Base-by-base conservation (phyloP, 2,329 filamentous ascomycete species). In the Claviceps fusiformis region DNA sequence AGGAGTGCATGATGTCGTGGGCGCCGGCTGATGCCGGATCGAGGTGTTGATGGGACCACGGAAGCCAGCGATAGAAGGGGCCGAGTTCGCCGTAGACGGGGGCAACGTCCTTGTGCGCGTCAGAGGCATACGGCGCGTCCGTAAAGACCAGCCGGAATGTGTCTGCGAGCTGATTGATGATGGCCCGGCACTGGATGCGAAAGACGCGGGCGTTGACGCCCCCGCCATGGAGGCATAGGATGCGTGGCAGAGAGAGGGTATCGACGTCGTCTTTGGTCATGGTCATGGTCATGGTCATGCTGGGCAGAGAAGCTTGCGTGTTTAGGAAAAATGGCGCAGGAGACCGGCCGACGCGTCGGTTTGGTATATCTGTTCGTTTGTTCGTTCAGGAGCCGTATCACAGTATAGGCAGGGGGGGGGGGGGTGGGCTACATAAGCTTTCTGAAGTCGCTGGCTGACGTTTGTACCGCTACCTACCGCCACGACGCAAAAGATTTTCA, bases 181-280 rank as follows among this genome's bases (percentile, higher is more conserved):
- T 61, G 59, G 72, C 72, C 58, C 87, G 85, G 61, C 82, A 81
- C 70, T 91, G 87, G 11, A 77, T 67, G 58, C 76, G 72, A 72
- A 90, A 90, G 66, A 89, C 80, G 45, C 75, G 65, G n/a, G 77
- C 82, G 63, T 86, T 89, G 59, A 84, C 82, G 58, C 87, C 87
- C 62, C 86, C 87, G 65, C 87, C 87, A 68, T 91, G 87, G n/a
- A 91, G 81, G 69, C 86, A 90, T 61, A 91, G 82, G 61, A 91
- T 81, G 57, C 86, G 83, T 3, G 86, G 86, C 33, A 76, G 71
- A 56, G 60, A 54, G 17, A 64, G 63, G 48, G 27, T 15, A 5
- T 53, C 27, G 35, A n/a, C 7, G 10, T 37, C 13, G 31, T 52
- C 43, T n/a, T 29, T 50, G 15, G 55, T 43, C 55, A 56, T 56